phyloP scores from a whole-genome alignment of 768 basidiomycete species.

The Serendipita sp. region DNA sequence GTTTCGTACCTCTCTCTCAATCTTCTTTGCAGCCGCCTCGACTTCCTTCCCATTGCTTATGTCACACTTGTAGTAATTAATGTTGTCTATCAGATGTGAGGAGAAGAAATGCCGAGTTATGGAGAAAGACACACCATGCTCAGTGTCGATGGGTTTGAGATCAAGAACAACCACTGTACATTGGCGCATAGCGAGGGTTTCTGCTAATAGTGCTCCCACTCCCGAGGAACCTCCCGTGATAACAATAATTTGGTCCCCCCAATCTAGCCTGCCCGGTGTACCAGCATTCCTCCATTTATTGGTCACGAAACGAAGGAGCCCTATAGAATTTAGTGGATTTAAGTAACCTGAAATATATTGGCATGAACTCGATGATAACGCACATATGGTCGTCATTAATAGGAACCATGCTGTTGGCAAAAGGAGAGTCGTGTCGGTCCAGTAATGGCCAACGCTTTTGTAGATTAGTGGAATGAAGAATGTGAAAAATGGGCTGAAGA shows the following conservation, averaged over 20 bases:
- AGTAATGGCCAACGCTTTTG: slow-evolving; percentile 42
- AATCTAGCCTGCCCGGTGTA: slow-evolving; percentile 48
- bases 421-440: slow-evolving; percentile 36
- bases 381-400: slow-evolving; percentile 50
- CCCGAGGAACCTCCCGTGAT: slow-evolving; percentile 89
- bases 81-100: slow-evolving; percentile 37
- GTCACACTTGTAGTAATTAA: slow-evolving; percentile 79
- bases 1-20: slow-evolving; percentile 53
- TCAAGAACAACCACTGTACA: slow-evolving; percentile 79
- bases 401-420: slow-evolving; percentile 38
- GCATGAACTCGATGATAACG: slow-evolving; percentile 19
- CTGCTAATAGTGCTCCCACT: slow-evolving; percentile 73
- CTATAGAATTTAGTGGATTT: slow-evolving; percentile 22
- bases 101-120: background rate
- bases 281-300: slow-evolving; percentile 60
- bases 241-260: slow-evolving; percentile 79
- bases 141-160: slow-evolving; percentile 52
- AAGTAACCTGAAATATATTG: slow-evolving; percentile 3
- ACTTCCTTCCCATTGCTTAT: slow-evolving; percentile 82
- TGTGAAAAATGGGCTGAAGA: slow-evolving; percentile 77
- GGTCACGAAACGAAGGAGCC: slow-evolving; percentile 54
- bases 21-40: slow-evolving; percentile 48
- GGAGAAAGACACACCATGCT: slow-evolving; percentile 37
- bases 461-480: slow-evolving; percentile 66
- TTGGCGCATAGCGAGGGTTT: slow-evolving; percentile 68